These are phyloP conservation scores for Thielaviopsis ethacetica DNA, from an alignment of 2,329 filamentous ascomycete genomes.

Conservation along the genomic window DNA sequence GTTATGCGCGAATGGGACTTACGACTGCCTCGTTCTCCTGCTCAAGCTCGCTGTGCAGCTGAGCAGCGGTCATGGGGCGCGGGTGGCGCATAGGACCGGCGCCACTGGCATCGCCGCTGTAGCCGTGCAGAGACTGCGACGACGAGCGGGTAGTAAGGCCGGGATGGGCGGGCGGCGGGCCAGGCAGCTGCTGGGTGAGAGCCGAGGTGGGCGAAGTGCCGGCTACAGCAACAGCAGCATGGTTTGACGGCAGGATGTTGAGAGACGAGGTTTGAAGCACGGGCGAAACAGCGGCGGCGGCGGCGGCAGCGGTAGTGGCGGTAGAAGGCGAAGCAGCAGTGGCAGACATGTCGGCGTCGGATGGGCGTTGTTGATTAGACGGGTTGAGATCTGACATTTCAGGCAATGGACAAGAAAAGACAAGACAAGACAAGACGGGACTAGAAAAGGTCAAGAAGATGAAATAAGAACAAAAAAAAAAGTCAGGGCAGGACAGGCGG, in stretches of 20 bases:
- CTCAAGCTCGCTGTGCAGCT: conserved; percentile 78
- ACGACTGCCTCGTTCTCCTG: conserved; percentile 93
- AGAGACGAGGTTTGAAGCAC: conserved; percentile 26
- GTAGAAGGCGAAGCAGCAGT: conserved; percentile 18
- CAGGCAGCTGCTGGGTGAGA: conserved; percentile 15
- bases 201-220: conserved; percentile 19
- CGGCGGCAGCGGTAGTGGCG: too few species aligned
- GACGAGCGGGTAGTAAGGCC: conserved; percentile 7
- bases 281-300: conserved; percentile 2
- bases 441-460: neutral
- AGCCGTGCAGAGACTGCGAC: conserved; percentile 5
- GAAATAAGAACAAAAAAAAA: neutral
- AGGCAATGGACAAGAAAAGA: neutral
- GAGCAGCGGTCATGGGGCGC: conserved; percentile 70
- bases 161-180: conserved; percentile 15
- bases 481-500: neutral
- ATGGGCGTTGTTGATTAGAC: conserved; percentile 15
- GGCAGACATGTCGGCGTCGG: conserved; percentile 27
- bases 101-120: conserved; percentile 12
- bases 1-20: conserved; percentile 12
- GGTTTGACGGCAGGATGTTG: conserved; percentile 42
- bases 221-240: conserved; percentile 29
- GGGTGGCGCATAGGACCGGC: conserved; percentile 66
- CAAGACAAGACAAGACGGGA: too few species aligned
- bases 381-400: neutral